Evolutionary conservation across 2,329 filamentous ascomycete species (phyloP), one percentile per base, ranked within the genome.

Genomic region (Botrytis tulipae): DNA sequence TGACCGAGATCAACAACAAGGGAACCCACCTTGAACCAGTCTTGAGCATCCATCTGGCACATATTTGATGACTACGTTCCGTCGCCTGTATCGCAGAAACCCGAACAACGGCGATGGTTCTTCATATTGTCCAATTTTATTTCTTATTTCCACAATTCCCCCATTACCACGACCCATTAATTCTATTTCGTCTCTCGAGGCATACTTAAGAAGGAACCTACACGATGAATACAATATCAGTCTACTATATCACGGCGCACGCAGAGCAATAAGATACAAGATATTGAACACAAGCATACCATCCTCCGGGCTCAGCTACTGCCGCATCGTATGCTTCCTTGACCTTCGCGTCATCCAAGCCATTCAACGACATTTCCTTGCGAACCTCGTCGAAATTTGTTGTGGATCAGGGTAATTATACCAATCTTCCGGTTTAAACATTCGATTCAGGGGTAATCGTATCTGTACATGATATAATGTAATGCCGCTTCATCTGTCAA

Each of bases 161-260:
- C 93, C 93, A 77, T 87, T 92, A 68, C 96, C 96, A 77, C 88
- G 89, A 74, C 87, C 89, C 74, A 96, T 86, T 73, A 99, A 84
- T 77, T 93, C 91, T 75, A 99, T 87, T 78, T 95, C 93, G 85
- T 99, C 96, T 82, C 96, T 91, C 75, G 92, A 92, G 76, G 89
- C 87, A 84, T 99, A 99, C 82, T 95, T 95, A 78, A 99, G 90
- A 76, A 98, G 89, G 80, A 99, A 96, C 96, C 96, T 98, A 80
- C 42, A 68, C n/a, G 25, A 70, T 14, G 40, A 20, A 16, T 37
- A 62, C 62, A 76, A 75, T 35, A 72, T 75, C 73, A 76, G 77
- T 76, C 60, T 69, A 59, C 60, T 44, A 32, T 44, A 62, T 60
- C 42, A 51, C 65, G 48, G 68, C 48, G 71, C 51, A 37, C 35